phyloP scores from a whole-genome alignment of 352 stramenopile genomes.

The Phytophthora tubulina region DNA sequence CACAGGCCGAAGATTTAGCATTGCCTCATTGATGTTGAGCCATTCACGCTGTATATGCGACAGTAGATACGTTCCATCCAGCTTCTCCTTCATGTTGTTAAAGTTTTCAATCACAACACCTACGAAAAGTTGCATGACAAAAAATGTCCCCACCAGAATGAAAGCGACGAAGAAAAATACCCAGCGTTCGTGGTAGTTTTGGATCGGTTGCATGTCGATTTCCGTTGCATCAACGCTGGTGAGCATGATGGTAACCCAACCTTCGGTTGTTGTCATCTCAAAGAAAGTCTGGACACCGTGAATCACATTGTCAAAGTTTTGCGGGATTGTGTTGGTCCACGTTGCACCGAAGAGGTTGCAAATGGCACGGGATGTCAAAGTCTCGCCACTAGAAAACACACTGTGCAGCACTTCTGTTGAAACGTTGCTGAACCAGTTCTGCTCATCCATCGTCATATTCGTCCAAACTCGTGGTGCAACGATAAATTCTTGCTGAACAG shows the following conservation, averaged over 20 bases:
- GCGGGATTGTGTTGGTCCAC: constrained; percentile 63
- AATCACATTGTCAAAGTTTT: constrained; percentile 87
- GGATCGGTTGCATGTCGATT: constrained; percentile 92
- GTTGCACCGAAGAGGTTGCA: constrained; percentile 51
- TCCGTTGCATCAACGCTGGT: constrained; percentile 86
- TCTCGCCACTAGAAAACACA: constrained; percentile 13
- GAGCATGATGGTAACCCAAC: constrained; percentile 92
- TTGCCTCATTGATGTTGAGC: constrained; percentile 69
- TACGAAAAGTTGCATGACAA: constrained; percentile 94
- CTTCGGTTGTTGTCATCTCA: constrained; percentile 93
- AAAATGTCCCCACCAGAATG: constrained; percentile 91
- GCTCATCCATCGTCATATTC: constrained; percentile 47
- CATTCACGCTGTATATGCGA: constrained; percentile 80
- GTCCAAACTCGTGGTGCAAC: constrained; percentile 55
- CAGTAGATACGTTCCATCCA: constrained; percentile 75
- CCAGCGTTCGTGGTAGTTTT: constrained; percentile 77
- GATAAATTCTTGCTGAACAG: constrained; percentile 56
- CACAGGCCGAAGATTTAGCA: constrained; percentile 57
- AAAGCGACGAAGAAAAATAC: constrained; percentile 92
- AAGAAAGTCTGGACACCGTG: constrained; percentile 83
- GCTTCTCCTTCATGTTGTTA: constrained; percentile 77
- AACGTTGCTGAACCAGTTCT: constrained; percentile 49
- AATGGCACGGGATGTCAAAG: constrained; percentile 56
- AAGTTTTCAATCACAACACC: constrained; percentile 96
- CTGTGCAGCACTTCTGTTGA: constrained; percentile 25